A percentile compares a stretch with the other conserved stretches of the same genome.
Conservation (phyloP, 441 rosid genomes). For the Croton laevigatus region DNA sequence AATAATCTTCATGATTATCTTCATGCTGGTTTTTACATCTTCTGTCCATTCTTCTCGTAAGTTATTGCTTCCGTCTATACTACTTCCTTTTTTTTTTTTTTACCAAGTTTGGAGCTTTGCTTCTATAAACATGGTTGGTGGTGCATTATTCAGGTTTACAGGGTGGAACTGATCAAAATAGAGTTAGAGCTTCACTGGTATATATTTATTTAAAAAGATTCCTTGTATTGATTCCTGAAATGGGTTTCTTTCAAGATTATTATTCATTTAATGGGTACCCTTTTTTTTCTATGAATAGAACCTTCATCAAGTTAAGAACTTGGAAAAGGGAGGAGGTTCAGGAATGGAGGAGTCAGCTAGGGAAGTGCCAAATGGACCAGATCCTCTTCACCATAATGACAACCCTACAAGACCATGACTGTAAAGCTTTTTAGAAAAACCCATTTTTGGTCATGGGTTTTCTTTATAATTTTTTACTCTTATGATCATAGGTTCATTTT, state of each 20-base stretch:
- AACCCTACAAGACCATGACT: constrained; percentile 42
- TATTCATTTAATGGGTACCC: not conserved
- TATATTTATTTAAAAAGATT: not conserved
- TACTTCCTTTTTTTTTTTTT: no score
- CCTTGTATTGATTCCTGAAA: not conserved
- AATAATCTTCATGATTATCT: constrained; percentile 16
- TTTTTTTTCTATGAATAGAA: constrained; percentile 8
- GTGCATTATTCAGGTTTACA: constrained; percentile 21
- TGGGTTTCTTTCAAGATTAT: constrained; percentile 3
- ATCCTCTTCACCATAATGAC: constrained; percentile 70
- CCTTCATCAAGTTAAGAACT: constrained; percentile 10
- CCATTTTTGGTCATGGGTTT: not conserved
- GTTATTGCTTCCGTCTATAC: constrained; percentile 1
- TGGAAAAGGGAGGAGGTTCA: constrained; percentile 23
- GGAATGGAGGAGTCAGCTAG: constrained; percentile 39
- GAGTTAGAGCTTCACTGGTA: constrained; percentile 22
- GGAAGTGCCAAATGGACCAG: constrained; percentile 70
- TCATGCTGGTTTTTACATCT: constrained; percentile 22
- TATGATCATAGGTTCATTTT: no score
- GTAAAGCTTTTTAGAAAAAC: no score
- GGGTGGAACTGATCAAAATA: constrained; percentile 15
- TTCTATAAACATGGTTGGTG: not conserved
- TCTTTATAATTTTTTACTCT: not conserved
- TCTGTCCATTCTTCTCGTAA: constrained; percentile 26
- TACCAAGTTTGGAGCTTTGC: constrained; percentile 13